A percentile compares a stretch with the other conserved stretches of the same genome.
phyloP scores from a whole-genome alignment of 768 basidiomycete genomes.

The Amanita molliuscula region DNA sequence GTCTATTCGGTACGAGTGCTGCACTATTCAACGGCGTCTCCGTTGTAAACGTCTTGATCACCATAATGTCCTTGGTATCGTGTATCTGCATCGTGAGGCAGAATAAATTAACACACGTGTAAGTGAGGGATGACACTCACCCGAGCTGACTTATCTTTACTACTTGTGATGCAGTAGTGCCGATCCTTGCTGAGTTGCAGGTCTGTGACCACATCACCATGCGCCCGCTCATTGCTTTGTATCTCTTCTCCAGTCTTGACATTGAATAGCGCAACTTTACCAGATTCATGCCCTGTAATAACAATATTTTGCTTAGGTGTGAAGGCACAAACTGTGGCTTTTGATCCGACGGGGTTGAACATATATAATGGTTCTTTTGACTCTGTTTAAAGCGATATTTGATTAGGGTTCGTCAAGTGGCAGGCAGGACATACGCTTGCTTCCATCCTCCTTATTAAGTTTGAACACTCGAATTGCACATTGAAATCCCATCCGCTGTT shows the following conservation, averaged over 20 bases:
- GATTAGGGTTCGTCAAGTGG: background rate
- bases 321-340: conserved; percentile 95
- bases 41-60: conserved; percentile 88
- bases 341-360: conserved; percentile 87
- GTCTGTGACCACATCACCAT: conserved; percentile 82
- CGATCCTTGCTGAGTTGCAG: conserved; percentile 84
- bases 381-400: conserved; percentile 35
- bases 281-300: conserved; percentile 93
- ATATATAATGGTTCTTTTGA: conserved; percentile 60
- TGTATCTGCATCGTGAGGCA: conserved; percentile 45
- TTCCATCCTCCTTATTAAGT: conserved; percentile 78
- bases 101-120: background rate
- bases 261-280: conserved; percentile 89
- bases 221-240: conserved; percentile 76
- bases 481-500: conserved; percentile 91
- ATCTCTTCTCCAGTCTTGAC: conserved; percentile 80
- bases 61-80: conserved; percentile 78
- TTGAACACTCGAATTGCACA: conserved; percentile 87
- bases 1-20: conserved; percentile 70
- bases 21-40: conserved; percentile 96
- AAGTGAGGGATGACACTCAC: conserved; percentile 32
- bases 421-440: conserved; percentile 50
- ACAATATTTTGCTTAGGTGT: conserved; percentile 68
- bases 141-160: conserved; percentile 94
- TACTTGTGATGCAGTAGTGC: conserved; percentile 92